Evolutionary conservation across 805 yeast species (phyloP).

Genomic region (Myxozyma vanderwaltii): DNA sequence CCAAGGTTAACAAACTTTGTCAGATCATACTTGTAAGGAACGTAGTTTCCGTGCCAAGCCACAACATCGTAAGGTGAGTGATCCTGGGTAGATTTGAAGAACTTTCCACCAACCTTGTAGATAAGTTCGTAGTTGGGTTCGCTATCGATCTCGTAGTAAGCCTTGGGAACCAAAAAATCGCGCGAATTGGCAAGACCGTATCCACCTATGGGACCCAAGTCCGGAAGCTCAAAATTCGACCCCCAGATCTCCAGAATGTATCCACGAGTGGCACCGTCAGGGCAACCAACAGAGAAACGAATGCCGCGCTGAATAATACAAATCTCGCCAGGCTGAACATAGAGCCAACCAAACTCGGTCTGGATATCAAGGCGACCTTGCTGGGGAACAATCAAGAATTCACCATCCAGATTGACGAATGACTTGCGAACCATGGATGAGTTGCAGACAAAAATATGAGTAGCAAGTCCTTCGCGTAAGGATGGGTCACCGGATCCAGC

Average conservation of each 20-base stretch:
- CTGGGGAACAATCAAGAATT: slow-evolving; percentile 39
- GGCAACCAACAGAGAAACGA: slow-evolving; percentile 32
- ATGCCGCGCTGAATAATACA: slow-evolving; percentile 39
- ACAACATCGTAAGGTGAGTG: slow-evolving; percentile 40
- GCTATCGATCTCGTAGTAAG: slow-evolving; percentile 36
- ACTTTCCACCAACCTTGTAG: slow-evolving; percentile 26
- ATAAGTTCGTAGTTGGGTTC: slow-evolving; percentile 35
- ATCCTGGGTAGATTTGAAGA: slow-evolving; percentile 27
- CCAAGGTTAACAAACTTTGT: slow-evolving; percentile 38
- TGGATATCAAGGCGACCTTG: slow-evolving; percentile 37
- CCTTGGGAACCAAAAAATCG: slow-evolving; percentile 39
- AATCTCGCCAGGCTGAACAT: slow-evolving; percentile 37
- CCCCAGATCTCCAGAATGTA: slow-evolving; percentile 39
- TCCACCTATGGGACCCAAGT: slow-evolving; percentile 40
- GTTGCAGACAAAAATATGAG: slow-evolving; percentile 35
- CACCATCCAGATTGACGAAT: slow-evolving; percentile 38
- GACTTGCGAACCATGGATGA: slow-evolving; percentile 36
- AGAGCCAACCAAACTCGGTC: slow-evolving; percentile 38
- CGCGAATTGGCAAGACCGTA: slow-evolving; percentile 40
- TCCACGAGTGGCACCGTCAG: slow-evolving; percentile 34
- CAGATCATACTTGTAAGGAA: slow-evolving; percentile 40
- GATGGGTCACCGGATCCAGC: slow-evolving; percentile 38
- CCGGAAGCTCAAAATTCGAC: slow-evolving; percentile 40
- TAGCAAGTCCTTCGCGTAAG: slow-evolving; percentile 36
- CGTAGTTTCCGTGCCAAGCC: slow-evolving; percentile 40